phyloP scores from a whole-genome alignment of 805 yeast species.

The Starmerella vitae region DNA sequence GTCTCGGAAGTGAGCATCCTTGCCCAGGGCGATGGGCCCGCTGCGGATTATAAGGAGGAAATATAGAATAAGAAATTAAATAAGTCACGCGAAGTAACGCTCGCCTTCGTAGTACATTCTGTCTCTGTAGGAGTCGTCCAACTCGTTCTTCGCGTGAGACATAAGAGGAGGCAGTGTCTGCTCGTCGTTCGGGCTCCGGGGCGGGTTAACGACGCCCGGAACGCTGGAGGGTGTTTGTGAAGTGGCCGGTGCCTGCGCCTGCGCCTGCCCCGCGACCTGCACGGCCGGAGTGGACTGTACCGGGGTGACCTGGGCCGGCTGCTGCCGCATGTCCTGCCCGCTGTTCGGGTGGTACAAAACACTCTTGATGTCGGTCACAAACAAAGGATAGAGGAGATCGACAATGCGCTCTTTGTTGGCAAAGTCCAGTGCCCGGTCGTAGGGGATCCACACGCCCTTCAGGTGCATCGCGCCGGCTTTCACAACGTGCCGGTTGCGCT shows the following conservation, averaged over 20 bases:
- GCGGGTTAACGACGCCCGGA: conserved; percentile 15
- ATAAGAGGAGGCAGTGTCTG: not conserved
- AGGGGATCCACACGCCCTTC: conserved; percentile 85
- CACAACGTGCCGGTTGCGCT: conserved; percentile 63
- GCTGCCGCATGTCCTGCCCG: conserved; percentile 10
- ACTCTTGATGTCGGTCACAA: conserved; percentile 57
- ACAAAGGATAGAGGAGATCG: conserved; percentile 51
- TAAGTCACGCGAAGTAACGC: too few species aligned
- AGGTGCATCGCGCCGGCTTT: conserved; percentile 79
- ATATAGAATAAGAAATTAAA: too few species aligned
- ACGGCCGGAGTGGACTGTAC: not conserved
- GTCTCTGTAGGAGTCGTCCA: not conserved
- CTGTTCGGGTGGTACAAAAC: conserved; percentile 27
- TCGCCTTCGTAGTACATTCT: not conserved
- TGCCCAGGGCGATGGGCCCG: too few species aligned
- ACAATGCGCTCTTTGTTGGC: conserved; percentile 68
- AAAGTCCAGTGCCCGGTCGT: conserved; percentile 66
- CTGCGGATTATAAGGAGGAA: too few species aligned
- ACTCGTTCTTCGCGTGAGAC: not conserved
- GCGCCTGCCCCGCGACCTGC: conserved; percentile 6
- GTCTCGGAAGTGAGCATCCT: conserved; percentile 51
- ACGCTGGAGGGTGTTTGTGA: not conserved
- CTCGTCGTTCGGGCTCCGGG: not conserved
- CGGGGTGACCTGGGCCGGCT: not conserved
- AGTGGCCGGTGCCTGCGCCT: conserved; percentile 5